These are phyloP conservation scores for Calocera viscosa DNA, from an alignment of 768 basidiomycete species.

Conservation along the genomic window DNA sequence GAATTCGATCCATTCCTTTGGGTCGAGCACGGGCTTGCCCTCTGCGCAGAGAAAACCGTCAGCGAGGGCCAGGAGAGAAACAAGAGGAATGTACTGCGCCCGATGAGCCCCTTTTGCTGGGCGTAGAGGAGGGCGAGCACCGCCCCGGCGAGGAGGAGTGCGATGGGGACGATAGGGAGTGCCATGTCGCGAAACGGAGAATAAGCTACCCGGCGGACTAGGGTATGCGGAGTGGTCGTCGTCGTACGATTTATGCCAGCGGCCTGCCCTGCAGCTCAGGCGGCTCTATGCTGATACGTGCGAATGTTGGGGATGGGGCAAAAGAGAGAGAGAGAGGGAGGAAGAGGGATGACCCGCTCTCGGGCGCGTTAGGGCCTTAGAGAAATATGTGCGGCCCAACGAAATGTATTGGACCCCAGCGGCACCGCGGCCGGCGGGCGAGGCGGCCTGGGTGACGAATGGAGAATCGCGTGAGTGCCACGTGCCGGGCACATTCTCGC, in stretches of 20 bases:
- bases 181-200: not conserved
- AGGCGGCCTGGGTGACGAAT: too few relatives aligned
- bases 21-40: slow-evolving; percentile 58
- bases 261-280: not conserved
- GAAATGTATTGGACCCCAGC: too few relatives aligned
- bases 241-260: not conserved
- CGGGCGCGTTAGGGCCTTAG: too few relatives aligned
- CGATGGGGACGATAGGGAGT: not conserved
- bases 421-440: too few relatives aligned
- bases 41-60: slow-evolving; percentile 29
- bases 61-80: not conserved
- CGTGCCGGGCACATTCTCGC: too few relatives aligned
- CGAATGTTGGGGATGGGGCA: too few relatives aligned
- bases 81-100: not conserved
- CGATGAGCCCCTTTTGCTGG: not conserved
- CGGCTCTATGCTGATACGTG: too few relatives aligned
- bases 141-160: not conserved
- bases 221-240: not conserved
- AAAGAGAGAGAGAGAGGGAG: too few relatives aligned
- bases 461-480: too few relatives aligned
- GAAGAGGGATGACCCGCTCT: too few relatives aligned
- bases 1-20: slow-evolving; percentile 69
- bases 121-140: not conserved
- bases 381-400: too few relatives aligned
- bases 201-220: slow-evolving; percentile 3